Conservation (phyloP, 495 filamentous ascomycete species). For the Penicillium herquei region DNA sequence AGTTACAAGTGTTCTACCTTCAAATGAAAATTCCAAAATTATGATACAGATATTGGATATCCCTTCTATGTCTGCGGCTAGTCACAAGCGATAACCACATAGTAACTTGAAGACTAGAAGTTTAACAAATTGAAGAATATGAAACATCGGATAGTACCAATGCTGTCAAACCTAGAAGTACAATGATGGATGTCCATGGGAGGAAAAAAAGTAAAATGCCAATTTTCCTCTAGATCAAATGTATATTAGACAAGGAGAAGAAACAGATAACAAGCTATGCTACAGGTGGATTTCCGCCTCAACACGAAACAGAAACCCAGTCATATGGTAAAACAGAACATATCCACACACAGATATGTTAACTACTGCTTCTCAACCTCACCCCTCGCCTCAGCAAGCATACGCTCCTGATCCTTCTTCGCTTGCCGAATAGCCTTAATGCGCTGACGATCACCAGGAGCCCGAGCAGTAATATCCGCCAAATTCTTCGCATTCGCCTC, state of each 20-base stretch:
- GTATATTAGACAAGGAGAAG: neutral
- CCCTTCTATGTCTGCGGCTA: too few species aligned
- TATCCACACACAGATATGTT: constrained; percentile 2
- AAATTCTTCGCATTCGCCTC: constrained; percentile 55
- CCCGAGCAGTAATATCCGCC: constrained; percentile 52
- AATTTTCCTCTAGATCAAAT: neutral
- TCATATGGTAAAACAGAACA: too few species aligned
- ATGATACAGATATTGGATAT: neutral
- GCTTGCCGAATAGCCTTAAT: constrained; percentile 55
- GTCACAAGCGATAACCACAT: too few species aligned
- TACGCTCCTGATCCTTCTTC: constrained; percentile 61
- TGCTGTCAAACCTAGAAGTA: neutral
- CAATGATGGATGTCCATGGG: neutral
- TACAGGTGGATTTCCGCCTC: constrained; percentile 30
- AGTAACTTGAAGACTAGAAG: too few species aligned
- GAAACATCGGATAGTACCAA: too few species aligned
- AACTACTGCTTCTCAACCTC: constrained; percentile 41
- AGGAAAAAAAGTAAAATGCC: neutral
- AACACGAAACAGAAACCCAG: too few species aligned
- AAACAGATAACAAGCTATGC: constrained; percentile 37
- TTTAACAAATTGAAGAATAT: neutral
- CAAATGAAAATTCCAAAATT: neutral
- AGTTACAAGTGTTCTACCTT: neutral
- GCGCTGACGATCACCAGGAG: constrained; percentile 53
- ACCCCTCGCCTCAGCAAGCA: constrained; percentile 58